These are phyloP conservation scores for Penicillium bovifimosum DNA, from an alignment of 495 filamentous ascomycete genomes.

Conservation along the genomic window DNA sequence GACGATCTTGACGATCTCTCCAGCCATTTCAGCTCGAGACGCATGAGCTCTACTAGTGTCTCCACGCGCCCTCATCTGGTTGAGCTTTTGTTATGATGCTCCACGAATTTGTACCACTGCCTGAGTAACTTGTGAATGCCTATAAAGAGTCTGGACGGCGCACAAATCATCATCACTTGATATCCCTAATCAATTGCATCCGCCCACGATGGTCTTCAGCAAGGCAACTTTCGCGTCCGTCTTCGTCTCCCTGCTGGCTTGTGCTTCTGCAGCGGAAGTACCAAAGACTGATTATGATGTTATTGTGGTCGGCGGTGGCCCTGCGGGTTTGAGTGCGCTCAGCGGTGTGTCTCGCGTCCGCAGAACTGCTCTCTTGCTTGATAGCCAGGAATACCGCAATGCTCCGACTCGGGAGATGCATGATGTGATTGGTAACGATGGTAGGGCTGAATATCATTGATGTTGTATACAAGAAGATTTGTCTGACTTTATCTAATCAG, in stretches of 20 bases:
- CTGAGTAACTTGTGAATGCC: background rate
- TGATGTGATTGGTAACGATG: conserved; percentile 54
- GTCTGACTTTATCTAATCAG: conserved; percentile 16
- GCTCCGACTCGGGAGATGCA: conserved; percentile 51
- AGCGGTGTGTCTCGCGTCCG: conserved; percentile 53
- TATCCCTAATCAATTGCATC: background rate
- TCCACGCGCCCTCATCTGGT: background rate
- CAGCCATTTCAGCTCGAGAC: background rate
- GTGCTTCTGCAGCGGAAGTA: conserved; percentile 12
- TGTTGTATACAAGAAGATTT: background rate
- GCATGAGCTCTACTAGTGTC: background rate
- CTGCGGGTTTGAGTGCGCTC: conserved; percentile 38
- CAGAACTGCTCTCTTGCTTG: conserved; percentile 47
- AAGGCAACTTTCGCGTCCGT: conserved; percentile 4
- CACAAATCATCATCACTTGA: no score
- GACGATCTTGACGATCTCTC: background rate
- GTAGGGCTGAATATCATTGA: conserved; percentile 21
- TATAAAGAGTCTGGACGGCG: background rate
- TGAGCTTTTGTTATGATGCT: background rate
- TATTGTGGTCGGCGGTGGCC: conserved; percentile 31
- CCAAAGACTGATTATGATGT: conserved; percentile 31
- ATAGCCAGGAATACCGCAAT: conserved; percentile 53
- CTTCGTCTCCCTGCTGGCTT: conserved; percentile 15
- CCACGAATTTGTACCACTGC: background rate
- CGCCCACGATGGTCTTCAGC: background rate